Conservation (phyloP, 2,329 filamentous ascomycete species). For the Sclerotinia subarctica region DNA sequence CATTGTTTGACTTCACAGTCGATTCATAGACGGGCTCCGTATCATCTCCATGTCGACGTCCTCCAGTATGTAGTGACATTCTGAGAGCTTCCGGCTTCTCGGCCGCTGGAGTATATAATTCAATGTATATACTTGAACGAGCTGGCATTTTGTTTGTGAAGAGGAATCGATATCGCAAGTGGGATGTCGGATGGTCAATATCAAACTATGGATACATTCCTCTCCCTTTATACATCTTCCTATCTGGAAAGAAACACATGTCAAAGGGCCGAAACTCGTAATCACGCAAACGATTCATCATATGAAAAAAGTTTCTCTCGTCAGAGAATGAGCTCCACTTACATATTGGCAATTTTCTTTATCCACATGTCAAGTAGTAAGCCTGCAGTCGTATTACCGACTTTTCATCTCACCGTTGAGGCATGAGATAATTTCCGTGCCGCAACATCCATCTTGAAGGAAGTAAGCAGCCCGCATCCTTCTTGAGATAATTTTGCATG, state of each 20-base stretch:
- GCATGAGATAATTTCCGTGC: constrained; percentile 7
- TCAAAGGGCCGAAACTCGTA: constrained; percentile 4
- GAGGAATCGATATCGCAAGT: background rate
- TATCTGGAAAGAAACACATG: background rate
- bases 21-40: background rate
- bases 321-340: constrained; percentile 7
- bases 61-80: constrained; percentile 17
- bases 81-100: constrained; percentile 14
- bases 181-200: background rate
- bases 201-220: background rate
- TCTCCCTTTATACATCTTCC: constrained; percentile 1
- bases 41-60: constrained; percentile 2
- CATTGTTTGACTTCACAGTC: background rate
- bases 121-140: constrained; percentile 18
- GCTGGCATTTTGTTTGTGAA: constrained; percentile 6
- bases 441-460: background rate
- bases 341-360: background rate
- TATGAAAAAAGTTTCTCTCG: constrained; percentile 5
- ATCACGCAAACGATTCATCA: background rate
- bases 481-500: background rate
- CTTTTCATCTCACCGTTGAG: background rate
- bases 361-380: constrained; percentile 10
- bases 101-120: constrained; percentile 17
- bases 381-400: constrained; percentile 17
- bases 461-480: constrained; percentile 11